Base-by-base conservation (phyloP, 169 alveolate species). In the Plasmodium malariae region DNA sequence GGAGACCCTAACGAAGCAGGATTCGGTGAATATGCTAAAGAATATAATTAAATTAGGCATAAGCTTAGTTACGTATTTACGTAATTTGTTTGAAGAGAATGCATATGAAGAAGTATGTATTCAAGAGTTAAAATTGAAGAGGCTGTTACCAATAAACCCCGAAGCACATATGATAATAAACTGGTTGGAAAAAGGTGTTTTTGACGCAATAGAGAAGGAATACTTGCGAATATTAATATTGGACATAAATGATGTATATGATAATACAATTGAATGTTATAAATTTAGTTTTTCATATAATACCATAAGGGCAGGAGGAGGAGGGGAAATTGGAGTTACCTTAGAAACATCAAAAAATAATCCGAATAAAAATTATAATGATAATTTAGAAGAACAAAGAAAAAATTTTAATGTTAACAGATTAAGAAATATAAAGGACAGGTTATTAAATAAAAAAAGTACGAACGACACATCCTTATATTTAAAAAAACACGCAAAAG, bases 111-210 rank as follows among this genome's bases (percentile, higher is more conserved):
- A 92, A 65, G 93, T 89, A 60, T 80, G 78, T 85, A 88, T 92
- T 28, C 91, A 92, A 36, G 95, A 91, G 2, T 74, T 92, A 21
- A 92, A 88, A 63, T 78, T 92, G 54, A 92, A 92, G 48, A 92
- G 86, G 7, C 73, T 92, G 17, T 54, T 90, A 32, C 95, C 94
- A 45, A 76, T 92, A 24, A 88, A 92, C 26, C 70, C 80, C 14
- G 92, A 92, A 65, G 80, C 94, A 34, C 88, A 92, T 57, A 78
- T 92, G 86, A 88, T 92, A 49, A 73, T 95, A 26, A 96, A 93
- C 72, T 95, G 97, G 97, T 86, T 95, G 34, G 97, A 95, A 43
- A 92, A 94, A 65, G 97, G 97, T 4, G 95, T 95, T 51, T 95
- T 93, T 87, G 97, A 95, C 28, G 97, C 97, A 1, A 86, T 95